Evolutionary conservation across 177 flowering plant genomes (phyloP), one percentile per base, ranked within the genome.

Genomic region (Telopea speciosissima): DNA sequence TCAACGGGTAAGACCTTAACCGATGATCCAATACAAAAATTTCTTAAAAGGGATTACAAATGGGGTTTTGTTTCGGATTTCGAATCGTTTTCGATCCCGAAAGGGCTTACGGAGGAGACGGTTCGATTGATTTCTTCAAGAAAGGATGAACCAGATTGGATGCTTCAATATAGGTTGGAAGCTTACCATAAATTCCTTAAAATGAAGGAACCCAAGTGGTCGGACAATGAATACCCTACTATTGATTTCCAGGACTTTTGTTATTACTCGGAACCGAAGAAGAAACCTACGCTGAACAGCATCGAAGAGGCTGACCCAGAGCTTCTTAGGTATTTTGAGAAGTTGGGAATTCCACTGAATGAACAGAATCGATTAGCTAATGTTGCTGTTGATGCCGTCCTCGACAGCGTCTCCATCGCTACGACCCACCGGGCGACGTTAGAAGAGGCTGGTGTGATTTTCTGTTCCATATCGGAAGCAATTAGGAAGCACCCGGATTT

Each of bases 381-480:
- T 45, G 54, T 45, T 16, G 54, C 54, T 16, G 54, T 45, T 45
- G 54, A 45, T 45, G 54, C 54, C 54, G 54, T 90, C 70, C 80
- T 90, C 19, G 95, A 90, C 77, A 90, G 96, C 75, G 93, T 85
- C 52, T 88, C 91, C 1, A 87, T 90, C 59, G 96, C 92, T 8
- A 90, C 96, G 1, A 90, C 90, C 5, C 92, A 90, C 74, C 82
- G 92, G 79, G 75, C 85, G 82, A 82, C 83, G 0, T 70, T 90
- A 45, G 86, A 81, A 83, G 80, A 83, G 68, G 77, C 86, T 4
- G 96, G 96, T 5, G 93, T 90, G 24, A 89, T 90, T 5, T 90
- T 90, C 71, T 90, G 93, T 70, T 87, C 91, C 1, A 88, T 90
- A 24, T 86, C 96, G 1, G 96, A 90, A 79, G 96, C 96, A 3